These are phyloP conservation scores for Passalora sequoiae DNA, from an alignment of 2,329 filamentous ascomycete genomes.

Conservation along the genomic window DNA sequence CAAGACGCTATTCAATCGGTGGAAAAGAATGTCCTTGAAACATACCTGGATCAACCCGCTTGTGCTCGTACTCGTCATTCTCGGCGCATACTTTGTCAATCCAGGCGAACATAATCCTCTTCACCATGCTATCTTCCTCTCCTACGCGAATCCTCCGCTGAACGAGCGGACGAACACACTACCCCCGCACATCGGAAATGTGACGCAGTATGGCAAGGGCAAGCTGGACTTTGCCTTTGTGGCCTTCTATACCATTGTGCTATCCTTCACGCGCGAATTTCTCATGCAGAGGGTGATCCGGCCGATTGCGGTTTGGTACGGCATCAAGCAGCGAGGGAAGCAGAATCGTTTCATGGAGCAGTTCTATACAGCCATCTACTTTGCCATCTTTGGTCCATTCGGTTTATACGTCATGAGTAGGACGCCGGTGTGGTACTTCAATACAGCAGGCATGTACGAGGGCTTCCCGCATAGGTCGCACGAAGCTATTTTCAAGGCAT, in stretches of 20 bases:
- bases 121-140: conserved; percentile 79
- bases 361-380: conserved; percentile 89
- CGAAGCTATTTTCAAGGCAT: conserved; percentile 80
- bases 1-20: conserved; percentile 41
- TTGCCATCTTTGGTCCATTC: conserved; percentile 71
- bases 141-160: conserved; percentile 60
- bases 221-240: conserved; percentile 80
- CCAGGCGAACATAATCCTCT: conserved; percentile 74
- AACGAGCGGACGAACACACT: conserved; percentile 32
- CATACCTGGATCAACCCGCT: conserved; percentile 66
- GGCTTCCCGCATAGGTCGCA: conserved; percentile 78
- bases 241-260: conserved; percentile 78
- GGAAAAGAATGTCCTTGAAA: conserved; percentile 42
- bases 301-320: conserved; percentile 65
- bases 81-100: conserved; percentile 66
- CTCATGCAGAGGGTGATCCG: conserved; percentile 86
- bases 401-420: conserved; percentile 86
- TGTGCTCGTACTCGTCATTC: conserved; percentile 58
- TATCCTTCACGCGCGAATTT: conserved; percentile 92
- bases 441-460: conserved; percentile 85
- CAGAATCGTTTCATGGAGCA: conserved; percentile 94
- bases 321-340: conserved; percentile 68
- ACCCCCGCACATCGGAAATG: conserved; percentile 42
- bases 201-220: conserved; percentile 79
- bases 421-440: conserved; percentile 95